Percentiles rank a stretch among this genome's conserved stretches.
Conservation (phyloP, 306 rosid species). For the Trifolium repens region DNA sequence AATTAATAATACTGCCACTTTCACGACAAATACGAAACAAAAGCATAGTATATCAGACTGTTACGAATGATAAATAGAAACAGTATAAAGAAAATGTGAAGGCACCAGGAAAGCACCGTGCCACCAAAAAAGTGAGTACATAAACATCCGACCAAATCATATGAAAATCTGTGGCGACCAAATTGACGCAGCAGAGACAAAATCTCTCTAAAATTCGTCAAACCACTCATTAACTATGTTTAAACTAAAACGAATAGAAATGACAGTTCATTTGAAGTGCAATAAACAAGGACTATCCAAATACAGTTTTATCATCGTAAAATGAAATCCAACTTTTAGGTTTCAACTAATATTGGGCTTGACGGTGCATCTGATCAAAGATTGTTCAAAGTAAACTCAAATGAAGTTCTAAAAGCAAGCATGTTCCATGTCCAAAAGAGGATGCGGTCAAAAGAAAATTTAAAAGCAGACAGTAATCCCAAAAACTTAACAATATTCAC, state of each 20-base stretch:
- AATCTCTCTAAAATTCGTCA: conserved; percentile 2
- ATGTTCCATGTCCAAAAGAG: neutral
- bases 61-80: too few species aligned
- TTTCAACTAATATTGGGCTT: neutral
- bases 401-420: neutral
- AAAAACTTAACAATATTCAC: conserved; percentile 46
- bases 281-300: neutral
- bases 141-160: neutral
- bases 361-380: neutral
- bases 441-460: neutral
- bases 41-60: too few species aligned
- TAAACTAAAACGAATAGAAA: neutral
- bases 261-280: neutral
- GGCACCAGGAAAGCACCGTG: too few species aligned
- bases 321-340: neutral
- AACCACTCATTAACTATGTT: neutral
- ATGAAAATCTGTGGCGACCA: neutral
- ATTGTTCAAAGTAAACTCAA: conserved; percentile 6
- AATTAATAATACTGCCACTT: too few species aligned
- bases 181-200: neutral
- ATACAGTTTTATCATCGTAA: neutral
- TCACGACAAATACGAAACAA: too few species aligned
- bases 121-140: too few species aligned
- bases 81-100: too few species aligned
- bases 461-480: conserved; percentile 2